phyloP scores from a whole-genome alignment of 2,329 filamentous ascomycete species.

The Rutstroemia sp. region DNA sequence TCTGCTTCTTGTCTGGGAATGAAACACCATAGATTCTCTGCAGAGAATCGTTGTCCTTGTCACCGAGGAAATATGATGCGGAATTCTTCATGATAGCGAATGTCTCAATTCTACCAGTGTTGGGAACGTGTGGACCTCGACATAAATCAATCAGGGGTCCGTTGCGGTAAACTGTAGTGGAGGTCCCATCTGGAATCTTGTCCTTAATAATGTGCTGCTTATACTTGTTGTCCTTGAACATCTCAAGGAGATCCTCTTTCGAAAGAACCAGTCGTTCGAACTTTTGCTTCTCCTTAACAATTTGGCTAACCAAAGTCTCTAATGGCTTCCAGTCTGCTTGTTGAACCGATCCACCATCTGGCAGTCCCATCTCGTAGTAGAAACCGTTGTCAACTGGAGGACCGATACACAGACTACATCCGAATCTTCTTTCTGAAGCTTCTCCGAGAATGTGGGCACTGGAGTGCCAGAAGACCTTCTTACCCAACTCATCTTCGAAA shows the following conservation, averaged over 20 bases:
- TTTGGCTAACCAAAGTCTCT: constrained; percentile 70
- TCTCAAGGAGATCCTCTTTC: constrained; percentile 86
- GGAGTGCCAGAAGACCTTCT: constrained; percentile 97
- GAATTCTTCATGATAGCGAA: constrained; percentile 84
- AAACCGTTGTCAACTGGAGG: constrained; percentile 88
- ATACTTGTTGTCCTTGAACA: constrained; percentile 98
- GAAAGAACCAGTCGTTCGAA: constrained; percentile 85
- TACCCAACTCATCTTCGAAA: constrained; percentile 66
- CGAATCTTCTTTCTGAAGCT: constrained; percentile 82
- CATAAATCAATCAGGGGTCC: constrained; percentile 93
- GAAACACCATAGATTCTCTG: constrained; percentile 96
- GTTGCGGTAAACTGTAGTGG: constrained; percentile 85
- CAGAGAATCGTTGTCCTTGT: constrained; percentile 87
- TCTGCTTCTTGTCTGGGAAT: constrained; percentile 91
- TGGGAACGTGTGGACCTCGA: constrained; percentile 87
- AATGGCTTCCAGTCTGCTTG: constrained; percentile 77
- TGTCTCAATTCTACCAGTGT: constrained; percentile 88
- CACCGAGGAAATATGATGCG: constrained; percentile 84
- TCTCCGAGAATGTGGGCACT: constrained; percentile 95
- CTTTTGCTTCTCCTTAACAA: constrained; percentile 93
- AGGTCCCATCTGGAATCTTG: constrained; percentile 82
- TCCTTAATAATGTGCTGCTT: constrained; percentile 96
- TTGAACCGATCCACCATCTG: constrained; percentile 62
- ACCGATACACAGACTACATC: constrained; percentile 88
- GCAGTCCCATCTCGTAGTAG: constrained; percentile 93